Base-by-base conservation (phyloP, 805 yeast genomes). In the Candida suzukii region DNA sequence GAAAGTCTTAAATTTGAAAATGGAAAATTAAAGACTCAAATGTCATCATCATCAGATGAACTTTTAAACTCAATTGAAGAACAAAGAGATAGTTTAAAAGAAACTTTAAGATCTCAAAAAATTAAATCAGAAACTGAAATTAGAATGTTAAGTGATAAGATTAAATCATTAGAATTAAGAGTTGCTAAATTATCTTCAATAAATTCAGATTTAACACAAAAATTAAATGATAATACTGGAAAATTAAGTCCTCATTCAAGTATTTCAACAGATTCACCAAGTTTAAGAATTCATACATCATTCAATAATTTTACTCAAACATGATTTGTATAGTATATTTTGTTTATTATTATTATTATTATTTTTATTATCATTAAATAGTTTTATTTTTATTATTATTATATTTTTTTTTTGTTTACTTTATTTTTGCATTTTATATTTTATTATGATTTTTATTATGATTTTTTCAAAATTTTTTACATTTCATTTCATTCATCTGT, bases 1-100 rank as follows among this genome's bases (percentile, higher is more conserved):
- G 64, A 58, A 35, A 41, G 46, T 0, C 44, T 65, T 44, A 56
- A 49, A 41, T 42, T 50, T 11, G 65, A 65, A 41, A 64, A 60
- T 25, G 53, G 52, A 12, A 50, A 53, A 19, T 42, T 61, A 50
- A 66, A 46, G 57, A 64, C 35, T 62, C 70, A 56, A 55, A 56
- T 39, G 59, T 26, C 25, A 12, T 19, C 29, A 14, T 21, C 25
- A 2, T 22, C 19, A 3, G 29, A 35, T 24, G 38, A 25, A 12
- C 3, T 25, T 3, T 11, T 36, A 12, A 25, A 36, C 11, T 37
- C 39, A 4, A n/a, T 37, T 19, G 39, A 37, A 37, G 43, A 47
- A 18, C 67, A 63, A 42, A 47, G 57, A 29, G 61, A 60, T 37
- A 58, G 54, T 10, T 38, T 62, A 28, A 42, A 61, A 24, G 62